Evolutionary conservation across 2,329 filamentous ascomycete genomes (phyloP).

Genomic region (Ceratocystis huliohia): DNA sequence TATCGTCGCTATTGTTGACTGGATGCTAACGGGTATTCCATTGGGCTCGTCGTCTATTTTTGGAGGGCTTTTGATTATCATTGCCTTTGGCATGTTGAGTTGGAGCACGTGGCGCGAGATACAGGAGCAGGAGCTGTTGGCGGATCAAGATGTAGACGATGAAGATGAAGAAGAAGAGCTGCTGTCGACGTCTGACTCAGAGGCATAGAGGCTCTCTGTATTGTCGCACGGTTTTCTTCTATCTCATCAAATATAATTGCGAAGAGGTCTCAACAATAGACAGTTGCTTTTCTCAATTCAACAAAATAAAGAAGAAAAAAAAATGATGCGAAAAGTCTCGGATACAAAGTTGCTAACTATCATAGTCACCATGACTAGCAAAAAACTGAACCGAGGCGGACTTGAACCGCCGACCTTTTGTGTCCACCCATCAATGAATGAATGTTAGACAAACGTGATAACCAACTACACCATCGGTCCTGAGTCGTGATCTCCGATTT

Average conservation of each 20-base stretch:
- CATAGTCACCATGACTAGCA: not conserved
- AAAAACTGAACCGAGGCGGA: conserved; percentile 19
- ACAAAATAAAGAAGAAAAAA: not conserved
- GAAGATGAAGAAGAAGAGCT: conserved; percentile 17
- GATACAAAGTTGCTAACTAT: not conserved
- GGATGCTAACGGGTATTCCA: conserved; percentile 66
- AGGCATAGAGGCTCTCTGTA: conserved; percentile 5
- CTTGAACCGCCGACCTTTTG: conserved; percentile 21
- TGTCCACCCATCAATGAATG: conserved; percentile 14
- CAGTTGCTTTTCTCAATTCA: not conserved
- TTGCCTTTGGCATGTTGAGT: conserved; percentile 73
- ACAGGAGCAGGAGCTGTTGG: conserved; percentile 63
- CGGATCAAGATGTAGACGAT: conserved; percentile 38
- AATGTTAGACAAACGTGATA: conserved; percentile 21
- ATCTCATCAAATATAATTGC: not conserved
- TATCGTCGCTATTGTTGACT: conserved; percentile 84
- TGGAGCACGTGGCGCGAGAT: conserved; percentile 93
- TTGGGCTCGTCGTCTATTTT: conserved; percentile 61
- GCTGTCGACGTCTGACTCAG: conserved; percentile 14
- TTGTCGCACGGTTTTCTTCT: not conserved
- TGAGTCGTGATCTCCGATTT: not conserved
- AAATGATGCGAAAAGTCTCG: not conserved
- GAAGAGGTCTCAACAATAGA: not conserved
- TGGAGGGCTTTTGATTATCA: conserved; percentile 78
- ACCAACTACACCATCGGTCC: conserved; percentile 21